Evolutionary conservation across 192 early-diverging fungal species (phyloP), one percentile per base, ranked within the genome.

Genomic region (Podila verticillata): DNA sequence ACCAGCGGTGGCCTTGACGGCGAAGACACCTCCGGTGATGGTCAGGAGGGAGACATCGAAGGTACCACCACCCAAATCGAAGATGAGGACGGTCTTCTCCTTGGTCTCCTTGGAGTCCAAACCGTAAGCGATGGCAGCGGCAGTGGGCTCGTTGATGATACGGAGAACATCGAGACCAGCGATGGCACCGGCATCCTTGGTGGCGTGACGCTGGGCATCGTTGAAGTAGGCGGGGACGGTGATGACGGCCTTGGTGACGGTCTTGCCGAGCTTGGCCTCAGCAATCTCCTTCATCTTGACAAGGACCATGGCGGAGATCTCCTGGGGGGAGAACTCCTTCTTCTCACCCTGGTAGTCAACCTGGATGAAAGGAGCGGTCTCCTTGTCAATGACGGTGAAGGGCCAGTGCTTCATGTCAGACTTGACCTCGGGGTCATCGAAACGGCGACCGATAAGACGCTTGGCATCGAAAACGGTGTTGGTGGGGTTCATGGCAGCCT

Each of bases 221-320:
- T 95, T 97, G 86, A 96, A 95, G 91, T 98, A 98, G 64, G 97
- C 97, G 61, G 97, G 97, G 69, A 99, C 97, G 39, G 97, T 99
- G 84, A 99, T 92, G 65, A 99, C 95, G 69, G 96, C 97, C 85
- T 95, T 90, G 64, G 91, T 95, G 70, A 98, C 95, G 73, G 82
- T 86, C 88, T 86, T 85, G 62, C 84, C 86, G 80, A 87, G 84
- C 84, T 87, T 87, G 65, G 86, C 86, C 70, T 87, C 86, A 81
- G 86, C 86, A 44, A 87, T 87, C 84, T 93, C 86, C 77, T 87
- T 87, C 95, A 99, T 97, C 86, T 96, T 96, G 85, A 86, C 74
- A 60, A 99, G 90, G 71, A 99, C 92, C 96, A 99, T 97, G 78
- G 98, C 94, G 26, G 98, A 99, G 87, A 99, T 93, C 87, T 98